phyloP scores from a whole-genome alignment of 305 asterid species.

The Fraxinus sp. region DNA sequence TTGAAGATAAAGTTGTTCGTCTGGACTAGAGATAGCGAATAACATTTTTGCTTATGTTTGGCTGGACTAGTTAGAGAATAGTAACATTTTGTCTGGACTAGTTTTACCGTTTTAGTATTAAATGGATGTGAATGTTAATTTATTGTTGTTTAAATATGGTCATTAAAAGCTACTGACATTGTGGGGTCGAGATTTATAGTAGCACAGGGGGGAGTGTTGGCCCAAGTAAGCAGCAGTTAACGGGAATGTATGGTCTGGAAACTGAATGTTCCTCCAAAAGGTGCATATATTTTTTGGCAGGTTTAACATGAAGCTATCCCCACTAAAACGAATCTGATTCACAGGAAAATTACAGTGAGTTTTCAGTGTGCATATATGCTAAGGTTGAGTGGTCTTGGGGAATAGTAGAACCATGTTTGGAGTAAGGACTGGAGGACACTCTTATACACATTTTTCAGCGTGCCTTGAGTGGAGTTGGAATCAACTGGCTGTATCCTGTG shows the following conservation, averaged over 20 bases:
- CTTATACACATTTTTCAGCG: no score
- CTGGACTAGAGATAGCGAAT: not conserved
- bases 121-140: not conserved
- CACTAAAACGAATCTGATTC: not conserved
- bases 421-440: not conserved
- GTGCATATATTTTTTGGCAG: no score
- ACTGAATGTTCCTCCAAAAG: not conserved
- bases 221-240: not conserved
- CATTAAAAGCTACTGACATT: not conserved
- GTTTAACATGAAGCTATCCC: not conserved
- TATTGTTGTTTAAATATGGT: no score
- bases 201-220: not conserved
- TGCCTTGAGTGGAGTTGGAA: no score
- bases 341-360: not conserved
- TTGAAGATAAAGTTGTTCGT: not conserved
- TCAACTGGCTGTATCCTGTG: no score
- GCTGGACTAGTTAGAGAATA: not conserved
- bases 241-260: not conserved
- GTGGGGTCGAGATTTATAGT: not conserved
- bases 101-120: no score
- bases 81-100: not conserved
- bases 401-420: not conserved
- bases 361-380: not conserved
- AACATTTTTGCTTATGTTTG: not conserved
- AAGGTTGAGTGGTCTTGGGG: not conserved